phyloP scores from a whole-genome alignment of 1,139 yeast species.

The Yamadazyma atlantica region DNA sequence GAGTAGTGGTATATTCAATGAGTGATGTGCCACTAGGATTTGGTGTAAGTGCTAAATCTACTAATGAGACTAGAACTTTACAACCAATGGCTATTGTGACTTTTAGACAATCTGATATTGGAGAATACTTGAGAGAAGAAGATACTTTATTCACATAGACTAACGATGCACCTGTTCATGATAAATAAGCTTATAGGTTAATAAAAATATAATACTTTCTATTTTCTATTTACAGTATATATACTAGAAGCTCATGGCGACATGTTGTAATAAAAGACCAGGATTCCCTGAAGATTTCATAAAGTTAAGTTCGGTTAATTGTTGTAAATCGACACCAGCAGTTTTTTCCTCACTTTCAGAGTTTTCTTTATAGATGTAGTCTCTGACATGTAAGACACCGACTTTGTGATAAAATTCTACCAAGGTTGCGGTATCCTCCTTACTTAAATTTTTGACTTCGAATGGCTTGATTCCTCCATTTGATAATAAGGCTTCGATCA shows the following conservation, averaged over 20 bases:
- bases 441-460: slow-evolving; percentile 49
- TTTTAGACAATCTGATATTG: slow-evolving; percentile 96
- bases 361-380: slow-evolving; percentile 40
- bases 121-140: slow-evolving; percentile 97
- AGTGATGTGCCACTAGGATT: slow-evolving; percentile 91
- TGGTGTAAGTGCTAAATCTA: slow-evolving; percentile 91
- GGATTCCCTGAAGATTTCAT: slow-evolving; percentile 83
- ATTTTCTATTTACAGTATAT: slow-evolving; percentile 4
- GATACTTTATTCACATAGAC: slow-evolving; percentile 83
- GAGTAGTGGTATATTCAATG: slow-evolving; percentile 90
- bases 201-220: neutral
- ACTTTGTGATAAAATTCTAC: slow-evolving; percentile 54
- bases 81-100: slow-evolving; percentile 95
- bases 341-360: slow-evolving; percentile 18
- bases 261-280: slow-evolving; percentile 54
- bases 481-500: slow-evolving; percentile 49
- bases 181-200: neutral
- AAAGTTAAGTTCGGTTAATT: slow-evolving; percentile 51
- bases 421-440: slow-evolving; percentile 54
- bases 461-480: slow-evolving; percentile 50
- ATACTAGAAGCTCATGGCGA: slow-evolving; percentile 24
- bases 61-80: slow-evolving; percentile 82
- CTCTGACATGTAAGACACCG: slow-evolving; percentile 50
- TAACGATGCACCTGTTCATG: slow-evolving; percentile 8
- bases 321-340: slow-evolving; percentile 28